Base-by-base conservation (phyloP, 1,284 basidiomycete genomes). In the Limonomyces culmigenus region DNA sequence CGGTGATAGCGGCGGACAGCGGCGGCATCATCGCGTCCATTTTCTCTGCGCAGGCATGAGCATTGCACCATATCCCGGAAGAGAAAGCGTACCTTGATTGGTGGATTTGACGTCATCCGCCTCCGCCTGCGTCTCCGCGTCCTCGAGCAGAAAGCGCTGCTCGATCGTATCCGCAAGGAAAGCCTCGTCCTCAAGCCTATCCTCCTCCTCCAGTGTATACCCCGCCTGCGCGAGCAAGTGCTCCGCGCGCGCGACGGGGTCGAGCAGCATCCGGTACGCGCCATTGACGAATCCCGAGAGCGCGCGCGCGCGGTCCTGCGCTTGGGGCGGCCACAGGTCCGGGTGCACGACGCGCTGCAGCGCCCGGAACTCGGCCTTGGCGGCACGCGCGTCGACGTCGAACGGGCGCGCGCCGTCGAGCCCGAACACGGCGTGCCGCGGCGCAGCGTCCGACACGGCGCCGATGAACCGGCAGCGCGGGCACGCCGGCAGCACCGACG, bases 161-260 rank as follows among this genome's bases (percentile, higher is more conserved):
- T 87, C 78, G 68, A 95, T 76, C 32, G 93, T 70, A 45, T 84
- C 72, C 52, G 67, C 65, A 40, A 95, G 65, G 34, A 95, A 68
- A 33, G 62, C 67, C 21, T 70, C 58, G 50, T 93, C 83, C 5
- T 79, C 71, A 19, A 83, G 52, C 36, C 74, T 68, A 45, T 95
- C 89, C n/a, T 60, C 62, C 55, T 93, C 89, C 3, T 61, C 60
- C 19, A 76, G 61, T 6, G 63, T 62, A 23, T 70, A 43, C 5
- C 75, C 73, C 43, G 84, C 68, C 36, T 62, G 60, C 19, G 64
- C 56, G 11, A 93, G 63, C 40, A 86, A 69, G 45, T 87, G 86
- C 47, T 76, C 70, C 17, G 70, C 70, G 23, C 83, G 69, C 18
- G 63, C 55, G 20, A 80, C 54, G 2, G 84, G 83, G 38, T 65